Evolutionary conservation across 495 filamentous ascomycete genomes (phyloP), one percentile per base, ranked within the genome.

Genomic region (Penicillium maclennaniae): DNA sequence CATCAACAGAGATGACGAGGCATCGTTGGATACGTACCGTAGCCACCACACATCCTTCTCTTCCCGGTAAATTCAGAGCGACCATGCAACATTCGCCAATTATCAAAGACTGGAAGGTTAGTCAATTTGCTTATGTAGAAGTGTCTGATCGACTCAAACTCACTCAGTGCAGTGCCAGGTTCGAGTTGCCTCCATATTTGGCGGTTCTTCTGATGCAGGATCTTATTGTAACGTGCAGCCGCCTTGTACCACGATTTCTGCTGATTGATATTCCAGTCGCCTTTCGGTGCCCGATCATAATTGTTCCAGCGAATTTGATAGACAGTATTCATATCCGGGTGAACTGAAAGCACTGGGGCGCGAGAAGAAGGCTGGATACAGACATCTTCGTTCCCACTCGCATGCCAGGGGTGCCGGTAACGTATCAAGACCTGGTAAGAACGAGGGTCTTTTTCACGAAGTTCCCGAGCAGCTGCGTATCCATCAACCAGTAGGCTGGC

Each of bases 81-180:
- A 4, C 91, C 92, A 68, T 97, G 92, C 43, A 97, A 69, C 50
- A 95, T 89, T 53, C 92, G 80, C 91, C 91, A 97, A 63, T 97
- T 97, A 67, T 97, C 89, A 65, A 97, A 96, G 17, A 96, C 86
- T 89, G 40, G 49, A 39, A n/a, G 20, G 47, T 19, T 47, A 16
- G 41, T 39, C 43, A 46, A 49, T 61, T 49, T 58, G 53, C 36
- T 15, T 7, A 25, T 12, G 21, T 3, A 27, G 3, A 34, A 4
- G 0, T 21, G 17, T 14, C 9, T 45, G 20, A 37, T 20, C 37
- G 19, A n/a, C 3, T 6, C 9, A 21, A 12, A 71, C 83, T 65
- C 71, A 91, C 88, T 84, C 31, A 96, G 51, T n/a, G 85, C 78
- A 44, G 69, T 84, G 14, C 92, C 92, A 0, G 92, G 92, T 54